Base-by-base conservation (phyloP, 2,329 filamentous ascomycete species). In the Penicillium sp. region DNA sequence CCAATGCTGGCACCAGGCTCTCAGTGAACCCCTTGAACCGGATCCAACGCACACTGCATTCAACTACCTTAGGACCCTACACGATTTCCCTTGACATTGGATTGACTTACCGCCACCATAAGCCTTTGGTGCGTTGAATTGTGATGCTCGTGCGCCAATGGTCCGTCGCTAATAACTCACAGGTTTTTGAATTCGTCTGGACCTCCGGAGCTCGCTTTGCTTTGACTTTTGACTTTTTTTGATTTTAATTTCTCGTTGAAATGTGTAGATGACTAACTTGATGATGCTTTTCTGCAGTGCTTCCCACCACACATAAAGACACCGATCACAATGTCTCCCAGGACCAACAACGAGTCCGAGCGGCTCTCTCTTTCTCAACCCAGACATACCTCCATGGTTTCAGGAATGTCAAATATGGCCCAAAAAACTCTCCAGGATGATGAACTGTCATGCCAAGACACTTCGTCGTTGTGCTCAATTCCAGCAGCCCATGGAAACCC, bases 401-500 rank as follows among this genome's bases (percentile, higher is more conserved):
- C 67, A 61, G 72, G 70, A 64, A 61, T 70, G 41, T 64, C 70
- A 63, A 71, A 69, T 60, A 64, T 73, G 63, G 58, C 67, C 62
- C 68, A 73, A 58, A 70, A 68, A 63, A 62, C 63, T 57, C 49
- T 66, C 65, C 71, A 73, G 68, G 72, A 75, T 72, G 69, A 74
- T 71, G 72, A 75, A 52, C 63, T 74, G 55, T 70, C 70, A 48
- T 71, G 67, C 63, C 70, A 71, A 62, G 72, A 73, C 66, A 69
- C 59, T 56, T 73, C 73, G 57, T 72, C 72, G 54, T 67, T 74
- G 55, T 72, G 69, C 64, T 74, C 73, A 59, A 72, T 68, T 49
- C 63, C 64, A 52, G 67, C 63, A 61, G 59, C 56, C 65, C 63
- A 63, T 62, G 68, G 67, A 61, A 68, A 56, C 33, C 53, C 67